These are phyloP conservation scores for Leishmania aethiopica DNA, from an alignment of 208 protist species.

Conservation along the genomic window DNA sequence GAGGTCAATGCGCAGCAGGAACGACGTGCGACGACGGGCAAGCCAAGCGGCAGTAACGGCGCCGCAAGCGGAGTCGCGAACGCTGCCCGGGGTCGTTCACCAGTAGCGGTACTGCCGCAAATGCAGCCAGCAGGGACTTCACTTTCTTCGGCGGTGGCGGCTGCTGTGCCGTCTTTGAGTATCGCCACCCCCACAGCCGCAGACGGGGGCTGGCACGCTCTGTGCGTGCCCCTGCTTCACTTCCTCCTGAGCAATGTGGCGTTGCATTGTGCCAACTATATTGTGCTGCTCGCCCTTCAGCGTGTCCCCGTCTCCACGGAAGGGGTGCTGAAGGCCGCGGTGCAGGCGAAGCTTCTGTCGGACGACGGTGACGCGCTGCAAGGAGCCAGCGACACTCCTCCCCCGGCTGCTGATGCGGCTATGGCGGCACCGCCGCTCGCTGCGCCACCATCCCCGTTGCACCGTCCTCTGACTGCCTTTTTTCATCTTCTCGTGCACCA, in stretches of 20 bases:
- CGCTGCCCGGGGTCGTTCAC: neutral
- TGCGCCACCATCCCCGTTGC: conserved; percentile 1
- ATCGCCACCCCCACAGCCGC: neutral
- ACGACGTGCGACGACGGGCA: neutral
- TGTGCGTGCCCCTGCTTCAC: conserved; percentile 31
- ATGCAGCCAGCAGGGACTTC: neutral
- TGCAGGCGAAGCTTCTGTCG: conserved; percentile 8
- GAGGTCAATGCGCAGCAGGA: neutral
- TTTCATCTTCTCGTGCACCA: conserved; percentile 18
- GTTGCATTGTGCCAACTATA: conserved; percentile 26
- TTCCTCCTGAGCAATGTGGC: conserved; percentile 30
- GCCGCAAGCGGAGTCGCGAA: neutral
- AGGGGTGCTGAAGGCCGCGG: conserved; percentile 27
- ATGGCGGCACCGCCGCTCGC: neutral
- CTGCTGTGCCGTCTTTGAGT: conserved; percentile 1
- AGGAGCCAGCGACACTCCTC: neutral
- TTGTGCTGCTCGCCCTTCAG: conserved; percentile 29
- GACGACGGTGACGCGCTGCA: neutral
- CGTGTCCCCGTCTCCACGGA: conserved; percentile 33
- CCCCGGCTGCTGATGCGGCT: neutral
- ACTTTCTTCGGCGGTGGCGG: neutral
- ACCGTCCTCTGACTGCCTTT: conserved; percentile 23
- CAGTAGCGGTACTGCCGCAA: neutral
- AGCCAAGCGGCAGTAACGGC: neutral
- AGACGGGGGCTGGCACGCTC: conserved; percentile 22